Conservation (phyloP, 192 early-diverging fungal species). For the Glomus cerebriforme region DNA sequence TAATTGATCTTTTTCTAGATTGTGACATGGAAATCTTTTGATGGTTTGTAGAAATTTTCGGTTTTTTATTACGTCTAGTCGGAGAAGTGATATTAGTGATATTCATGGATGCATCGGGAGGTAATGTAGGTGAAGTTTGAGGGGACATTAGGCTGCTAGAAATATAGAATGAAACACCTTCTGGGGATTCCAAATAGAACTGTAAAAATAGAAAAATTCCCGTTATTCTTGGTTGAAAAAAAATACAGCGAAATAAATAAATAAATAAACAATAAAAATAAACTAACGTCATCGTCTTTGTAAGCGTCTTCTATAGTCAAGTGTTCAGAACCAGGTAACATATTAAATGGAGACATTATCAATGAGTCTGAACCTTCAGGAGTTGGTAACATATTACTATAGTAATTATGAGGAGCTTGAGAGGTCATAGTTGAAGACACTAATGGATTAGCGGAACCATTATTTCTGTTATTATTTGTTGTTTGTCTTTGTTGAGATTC, state of each 20-base stretch:
- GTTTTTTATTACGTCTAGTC: neutral
- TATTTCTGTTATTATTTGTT: neutral
- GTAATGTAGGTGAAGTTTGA: constrained; percentile 1
- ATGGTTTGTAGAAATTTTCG: neutral
- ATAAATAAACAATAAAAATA: neutral
- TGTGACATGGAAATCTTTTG: neutral
- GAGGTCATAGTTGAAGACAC: neutral
- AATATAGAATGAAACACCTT: neutral
- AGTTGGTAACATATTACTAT: constrained; percentile 18
- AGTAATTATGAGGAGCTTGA: neutral
- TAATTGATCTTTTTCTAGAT: neutral
- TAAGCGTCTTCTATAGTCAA: neutral
- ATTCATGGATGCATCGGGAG: neutral
- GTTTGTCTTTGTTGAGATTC: neutral
- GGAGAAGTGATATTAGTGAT: neutral
- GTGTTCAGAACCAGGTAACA: neutral
- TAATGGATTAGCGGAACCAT: neutral
- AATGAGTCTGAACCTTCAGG: constrained; percentile 15
- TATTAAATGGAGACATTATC: constrained; percentile 18
- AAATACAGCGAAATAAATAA: neutral
- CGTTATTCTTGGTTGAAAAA: neutral
- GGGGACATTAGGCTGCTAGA: neutral
- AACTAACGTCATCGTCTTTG: neutral
- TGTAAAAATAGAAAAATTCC: neutral
- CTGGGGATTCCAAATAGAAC: neutral